phyloP scores from a whole-genome alignment of 2,329 filamentous ascomycete genomes.

The Aureobasidium namibiae region DNA sequence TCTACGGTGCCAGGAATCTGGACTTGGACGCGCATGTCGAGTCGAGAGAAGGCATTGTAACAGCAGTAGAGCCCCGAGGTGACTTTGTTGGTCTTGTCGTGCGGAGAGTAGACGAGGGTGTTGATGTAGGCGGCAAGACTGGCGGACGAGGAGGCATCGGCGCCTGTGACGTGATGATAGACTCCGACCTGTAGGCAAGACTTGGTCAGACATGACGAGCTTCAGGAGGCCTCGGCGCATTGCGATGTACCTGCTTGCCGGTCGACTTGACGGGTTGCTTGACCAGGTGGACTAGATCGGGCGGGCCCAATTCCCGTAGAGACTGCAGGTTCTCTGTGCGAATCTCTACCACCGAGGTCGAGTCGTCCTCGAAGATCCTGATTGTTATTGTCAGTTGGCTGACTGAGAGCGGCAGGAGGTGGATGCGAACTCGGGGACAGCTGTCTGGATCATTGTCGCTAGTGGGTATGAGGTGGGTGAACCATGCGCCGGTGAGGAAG shows the following conservation, averaged over 20 bases:
- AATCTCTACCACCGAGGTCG: slow-evolving; percentile 85
- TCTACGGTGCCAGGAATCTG: slow-evolving; percentile 95
- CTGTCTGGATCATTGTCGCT: slow-evolving; percentile 32
- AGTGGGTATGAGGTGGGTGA: background rate
- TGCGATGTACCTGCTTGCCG: slow-evolving; percentile 44
- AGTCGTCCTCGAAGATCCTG: slow-evolving; percentile 88
- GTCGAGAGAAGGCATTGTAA: slow-evolving; percentile 97
- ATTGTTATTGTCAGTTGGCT: background rate
- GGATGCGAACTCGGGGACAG: slow-evolving; percentile 34
- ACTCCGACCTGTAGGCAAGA: slow-evolving; percentile 60
- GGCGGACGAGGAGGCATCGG: slow-evolving; percentile 94
- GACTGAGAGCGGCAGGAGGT: background rate
- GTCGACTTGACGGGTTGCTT: slow-evolving; percentile 59
- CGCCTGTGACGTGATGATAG: slow-evolving; percentile 95
- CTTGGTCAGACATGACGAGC: background rate
- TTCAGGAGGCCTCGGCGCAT: background rate
- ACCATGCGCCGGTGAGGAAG: background rate
- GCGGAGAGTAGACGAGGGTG: slow-evolving; percentile 83
- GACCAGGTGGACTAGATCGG: slow-evolving; percentile 89
- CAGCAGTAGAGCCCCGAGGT: slow-evolving; percentile 94
- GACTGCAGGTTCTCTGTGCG: slow-evolving; percentile 80
- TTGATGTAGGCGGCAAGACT: slow-evolving; percentile 98
- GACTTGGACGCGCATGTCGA: slow-evolving; percentile 98
- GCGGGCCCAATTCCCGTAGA: slow-evolving; percentile 87
- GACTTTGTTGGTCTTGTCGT: slow-evolving; percentile 79